Evolutionary conservation across 768 basidiomycete species (phyloP).

Genomic region (Mycena alexandri): DNA sequence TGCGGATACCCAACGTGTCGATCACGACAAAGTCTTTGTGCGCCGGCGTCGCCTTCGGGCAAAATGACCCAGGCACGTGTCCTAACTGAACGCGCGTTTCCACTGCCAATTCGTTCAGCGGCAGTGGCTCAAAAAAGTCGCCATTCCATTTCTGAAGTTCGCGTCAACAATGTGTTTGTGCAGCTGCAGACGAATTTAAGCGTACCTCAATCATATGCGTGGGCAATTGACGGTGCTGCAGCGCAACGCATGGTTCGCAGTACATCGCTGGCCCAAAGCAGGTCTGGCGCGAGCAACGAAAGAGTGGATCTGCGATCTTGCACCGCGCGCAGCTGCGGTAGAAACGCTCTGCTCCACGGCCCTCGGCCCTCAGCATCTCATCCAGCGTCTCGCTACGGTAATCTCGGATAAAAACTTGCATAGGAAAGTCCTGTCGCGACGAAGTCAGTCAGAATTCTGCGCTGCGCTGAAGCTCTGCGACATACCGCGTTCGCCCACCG

Average conservation of each 20-base stretch:
- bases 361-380: not conserved
- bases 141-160: not conserved
- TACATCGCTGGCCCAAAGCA: no score
- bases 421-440: not conserved
- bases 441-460: constrained; percentile 5
- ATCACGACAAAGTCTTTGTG: no score
- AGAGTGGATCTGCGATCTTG: not conserved
- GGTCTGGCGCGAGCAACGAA: not conserved
- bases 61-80: not conserved
- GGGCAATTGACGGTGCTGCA: not conserved
- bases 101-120: not conserved
- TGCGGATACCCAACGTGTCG: no score
- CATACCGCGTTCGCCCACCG: not conserved
- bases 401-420: not conserved
- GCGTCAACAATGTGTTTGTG: no score
- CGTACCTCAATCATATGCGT: not conserved
- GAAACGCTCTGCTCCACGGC: not conserved
- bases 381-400: not conserved
- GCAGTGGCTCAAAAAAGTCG: not conserved
- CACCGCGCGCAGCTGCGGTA: not conserved
- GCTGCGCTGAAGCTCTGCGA: no score
- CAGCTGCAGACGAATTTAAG: no score
- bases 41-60: no score
- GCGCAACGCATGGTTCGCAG: not conserved
- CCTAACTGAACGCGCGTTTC: not conserved